Conservation (phyloP, 805 yeast genomes). For the Cyberlindnera euphorbiae region DNA sequence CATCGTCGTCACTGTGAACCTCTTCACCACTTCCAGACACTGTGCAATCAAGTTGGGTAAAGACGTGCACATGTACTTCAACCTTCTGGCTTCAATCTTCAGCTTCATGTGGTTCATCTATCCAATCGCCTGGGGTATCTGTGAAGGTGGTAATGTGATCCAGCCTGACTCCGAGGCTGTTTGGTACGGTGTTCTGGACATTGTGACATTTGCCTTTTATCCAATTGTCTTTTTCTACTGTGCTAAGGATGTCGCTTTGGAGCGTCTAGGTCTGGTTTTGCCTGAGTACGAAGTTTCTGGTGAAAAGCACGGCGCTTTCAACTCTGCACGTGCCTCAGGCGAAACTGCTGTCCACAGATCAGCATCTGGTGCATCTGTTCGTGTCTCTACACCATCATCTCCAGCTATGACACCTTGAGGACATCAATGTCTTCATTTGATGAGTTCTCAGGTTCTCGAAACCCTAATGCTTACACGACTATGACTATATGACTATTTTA, state of each 20-base stretch:
- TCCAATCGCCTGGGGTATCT: slow-evolving; percentile 39
- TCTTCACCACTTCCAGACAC: slow-evolving; percentile 10
- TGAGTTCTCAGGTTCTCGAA: too few species aligned
- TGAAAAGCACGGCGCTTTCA: slow-evolving; percentile 5
- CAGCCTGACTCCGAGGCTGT: slow-evolving; percentile 50
- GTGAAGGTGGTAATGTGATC: slow-evolving; percentile 51
- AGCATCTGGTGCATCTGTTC: neutral
- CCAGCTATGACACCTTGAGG: neutral
- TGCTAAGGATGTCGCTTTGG: slow-evolving; percentile 10
- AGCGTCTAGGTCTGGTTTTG: slow-evolving; percentile 6
- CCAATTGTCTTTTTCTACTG: slow-evolving; percentile 32
- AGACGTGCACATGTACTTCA: slow-evolving; percentile 26
- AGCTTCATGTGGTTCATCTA: slow-evolving; percentile 25
- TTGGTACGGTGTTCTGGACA: slow-evolving; percentile 48
- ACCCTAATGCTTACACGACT: too few species aligned
- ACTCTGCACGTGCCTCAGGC: slow-evolving; percentile 28
- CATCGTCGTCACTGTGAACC: slow-evolving; percentile 22
- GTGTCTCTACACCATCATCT: neutral
- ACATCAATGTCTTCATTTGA: too few species aligned
- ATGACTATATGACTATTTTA: too few species aligned
- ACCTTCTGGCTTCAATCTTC: slow-evolving; percentile 35
- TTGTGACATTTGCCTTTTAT: slow-evolving; percentile 36
- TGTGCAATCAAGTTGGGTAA: slow-evolving; percentile 5
- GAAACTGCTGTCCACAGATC: slow-evolving; percentile 27
- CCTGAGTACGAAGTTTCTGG: slow-evolving; percentile 13